Evolutionary conservation across 768 basidiomycete species (phyloP).

Genomic region (Mycena vulgaris): DNA sequence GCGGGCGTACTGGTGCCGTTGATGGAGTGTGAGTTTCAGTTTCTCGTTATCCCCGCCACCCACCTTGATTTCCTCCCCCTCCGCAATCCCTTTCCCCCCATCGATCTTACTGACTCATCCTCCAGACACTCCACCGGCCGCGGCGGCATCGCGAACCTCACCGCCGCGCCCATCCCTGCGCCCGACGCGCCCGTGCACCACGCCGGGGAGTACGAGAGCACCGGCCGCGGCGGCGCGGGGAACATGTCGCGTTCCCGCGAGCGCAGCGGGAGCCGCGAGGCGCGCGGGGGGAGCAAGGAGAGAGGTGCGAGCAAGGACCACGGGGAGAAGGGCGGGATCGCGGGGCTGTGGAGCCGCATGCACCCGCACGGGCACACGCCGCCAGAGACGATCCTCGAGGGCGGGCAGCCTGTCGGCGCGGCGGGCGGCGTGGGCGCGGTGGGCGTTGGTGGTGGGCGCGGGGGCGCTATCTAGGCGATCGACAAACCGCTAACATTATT

Average conservation of each 20-base stretch:
- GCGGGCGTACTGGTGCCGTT: conserved; percentile 42
- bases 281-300: background rate
- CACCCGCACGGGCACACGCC: conserved; percentile 7
- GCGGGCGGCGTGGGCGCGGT: background rate
- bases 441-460: too few species aligned
- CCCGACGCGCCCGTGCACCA: conserved; percentile 51
- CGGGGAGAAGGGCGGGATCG: conserved; percentile 21
- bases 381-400: conserved; percentile 22
- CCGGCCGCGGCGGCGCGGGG: conserved; percentile 75
- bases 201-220: conserved; percentile 52
- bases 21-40: conserved; percentile 59
- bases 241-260: conserved; percentile 66
- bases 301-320: background rate
- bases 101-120: background rate
- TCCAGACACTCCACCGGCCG: conserved; percentile 77
- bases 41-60: background rate
- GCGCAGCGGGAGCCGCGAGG: background rate
- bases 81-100: too few species aligned
- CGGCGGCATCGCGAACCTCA: conserved; percentile 77
- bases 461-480: too few species aligned
- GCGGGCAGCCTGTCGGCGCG: too few species aligned
- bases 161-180: conserved; percentile 52
- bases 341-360: conserved; percentile 32
- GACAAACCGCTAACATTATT: too few species aligned
- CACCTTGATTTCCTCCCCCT: too few species aligned